A percentile compares a stretch with the other conserved stretches of the same genome.
phyloP scores from a whole-genome alignment of 2,329 filamentous ascomycete genomes.

The Colletotrichum neosansevieriae region DNA sequence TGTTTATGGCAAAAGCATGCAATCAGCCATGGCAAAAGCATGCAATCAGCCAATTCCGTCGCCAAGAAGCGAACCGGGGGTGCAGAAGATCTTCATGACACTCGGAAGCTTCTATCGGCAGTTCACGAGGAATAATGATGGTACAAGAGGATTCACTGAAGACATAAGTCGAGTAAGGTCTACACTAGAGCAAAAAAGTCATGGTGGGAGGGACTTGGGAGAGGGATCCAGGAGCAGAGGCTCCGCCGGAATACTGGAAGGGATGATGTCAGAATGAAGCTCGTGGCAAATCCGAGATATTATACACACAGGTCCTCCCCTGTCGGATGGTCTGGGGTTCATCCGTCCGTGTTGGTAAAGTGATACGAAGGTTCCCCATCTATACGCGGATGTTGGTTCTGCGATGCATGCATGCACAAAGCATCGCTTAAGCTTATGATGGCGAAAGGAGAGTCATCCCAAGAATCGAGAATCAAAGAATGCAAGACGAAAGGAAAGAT shows the following conservation, averaged over 20 bases:
- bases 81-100: conserved; percentile 12
- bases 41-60: not conserved
- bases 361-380: no score
- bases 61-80: conserved; percentile 1
- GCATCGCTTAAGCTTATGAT: no score
- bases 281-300: conserved; percentile 26
- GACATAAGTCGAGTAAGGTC: not conserved
- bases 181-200: not conserved
- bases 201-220: conserved; percentile 8
- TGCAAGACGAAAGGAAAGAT: no score
- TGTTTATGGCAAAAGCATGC: no score
- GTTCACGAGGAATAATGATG: not conserved
- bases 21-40: no score
- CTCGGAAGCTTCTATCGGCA: not conserved
- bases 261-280: conserved; percentile 37
- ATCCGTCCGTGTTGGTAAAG: not conserved
- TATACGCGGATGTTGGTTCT: not conserved
- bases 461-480: no score
- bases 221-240: not conserved
- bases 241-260: conserved; percentile 1
- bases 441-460: no score
- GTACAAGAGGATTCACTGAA: not conserved
- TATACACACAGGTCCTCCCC: not conserved
- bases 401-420: no score
- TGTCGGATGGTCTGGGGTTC: not conserved